These are phyloP conservation scores for Bipolaris cookei DNA, from an alignment of 2,329 filamentous ascomycete genomes.

Conservation along the genomic window DNA sequence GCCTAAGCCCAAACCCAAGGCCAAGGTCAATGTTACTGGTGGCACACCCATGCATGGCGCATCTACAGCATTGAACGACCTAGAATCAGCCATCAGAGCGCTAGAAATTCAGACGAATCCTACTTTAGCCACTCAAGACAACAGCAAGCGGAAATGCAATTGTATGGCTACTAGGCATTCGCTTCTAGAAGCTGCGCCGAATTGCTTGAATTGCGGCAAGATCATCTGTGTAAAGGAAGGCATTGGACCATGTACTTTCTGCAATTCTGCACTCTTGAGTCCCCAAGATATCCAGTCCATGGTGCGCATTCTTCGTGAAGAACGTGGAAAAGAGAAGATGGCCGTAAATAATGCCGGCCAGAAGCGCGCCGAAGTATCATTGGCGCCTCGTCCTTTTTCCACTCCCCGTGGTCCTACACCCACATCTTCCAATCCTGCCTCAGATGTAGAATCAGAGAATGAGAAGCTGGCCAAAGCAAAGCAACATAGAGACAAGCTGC, in stretches of 20 bases:
- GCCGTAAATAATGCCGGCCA: slow-evolving; percentile 76
- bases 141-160: slow-evolving; percentile 72
- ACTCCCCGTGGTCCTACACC: slow-evolving; percentile 43
- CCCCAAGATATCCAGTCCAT: slow-evolving; percentile 80
- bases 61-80: slow-evolving; percentile 71
- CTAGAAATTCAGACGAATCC: slow-evolving; percentile 94
- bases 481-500: slow-evolving; percentile 79
- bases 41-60: slow-evolving; percentile 83
- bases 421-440: slow-evolving; percentile 47
- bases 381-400: slow-evolving; percentile 66
- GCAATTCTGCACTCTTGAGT: slow-evolving; percentile 74
- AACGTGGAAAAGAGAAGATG: slow-evolving; percentile 87
- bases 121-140: slow-evolving; percentile 63
- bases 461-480: slow-evolving; percentile 72
- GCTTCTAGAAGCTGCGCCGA: slow-evolving; percentile 87
- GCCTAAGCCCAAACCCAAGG: slow-evolving; percentile 55
- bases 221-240: slow-evolving; percentile 95
- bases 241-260: slow-evolving; percentile 91
- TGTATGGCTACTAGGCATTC: slow-evolving; percentile 90
- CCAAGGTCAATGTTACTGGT: slow-evolving; percentile 76
- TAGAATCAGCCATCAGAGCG: slow-evolving; percentile 80
- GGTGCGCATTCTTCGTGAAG: slow-evolving; percentile 80
- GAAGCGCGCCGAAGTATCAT: slow-evolving; percentile 68
- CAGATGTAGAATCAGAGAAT: slow-evolving; percentile 54
- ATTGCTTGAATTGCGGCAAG: slow-evolving; percentile 91